phyloP scores from a whole-genome alignment of 257 asterid species.

The Paraleonurus japonicus region DNA sequence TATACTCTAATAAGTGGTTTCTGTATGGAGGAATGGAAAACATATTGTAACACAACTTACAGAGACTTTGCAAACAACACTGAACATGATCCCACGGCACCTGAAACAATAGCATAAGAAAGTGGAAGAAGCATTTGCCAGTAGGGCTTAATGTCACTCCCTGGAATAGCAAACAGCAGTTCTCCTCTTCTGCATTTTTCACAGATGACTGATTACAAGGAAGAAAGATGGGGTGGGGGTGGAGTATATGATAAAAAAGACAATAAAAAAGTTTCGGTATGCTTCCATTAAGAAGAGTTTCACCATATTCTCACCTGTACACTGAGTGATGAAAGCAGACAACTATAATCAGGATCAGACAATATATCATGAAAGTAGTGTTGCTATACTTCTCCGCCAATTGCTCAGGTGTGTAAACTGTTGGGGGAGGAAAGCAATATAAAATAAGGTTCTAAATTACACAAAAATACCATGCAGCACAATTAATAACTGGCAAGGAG shows the following conservation, averaged over 20 bases:
- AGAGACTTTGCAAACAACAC: slow-evolving; percentile 93
- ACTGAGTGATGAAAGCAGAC: slow-evolving; percentile 68
- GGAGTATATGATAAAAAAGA: slow-evolving; percentile 11
- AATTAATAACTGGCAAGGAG: not conserved
- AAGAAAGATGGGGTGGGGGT: not conserved
- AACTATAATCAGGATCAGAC: slow-evolving; percentile 64
- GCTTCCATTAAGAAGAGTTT: slow-evolving; percentile 19
- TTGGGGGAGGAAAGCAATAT: slow-evolving; percentile 19
- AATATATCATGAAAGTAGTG: slow-evolving; percentile 75
- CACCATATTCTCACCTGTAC: slow-evolving; percentile 40
- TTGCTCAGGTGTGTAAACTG: slow-evolving; percentile 93
- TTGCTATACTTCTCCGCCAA: slow-evolving; percentile 89
- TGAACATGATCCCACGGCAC: slow-evolving; percentile 95
- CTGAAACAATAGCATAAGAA: slow-evolving; percentile 94
- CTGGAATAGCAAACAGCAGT: slow-evolving; percentile 54
- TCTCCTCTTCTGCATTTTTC: slow-evolving; percentile 76
- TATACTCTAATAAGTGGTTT: slow-evolving; percentile 21
- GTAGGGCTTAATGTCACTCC: slow-evolving; percentile 61
- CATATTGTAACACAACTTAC: slow-evolving; percentile 45
- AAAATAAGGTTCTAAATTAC: slow-evolving; percentile 5
- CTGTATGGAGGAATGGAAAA: slow-evolving; percentile 20
- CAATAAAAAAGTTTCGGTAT: slow-evolving; percentile 8
- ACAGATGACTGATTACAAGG: slow-evolving; percentile 20
- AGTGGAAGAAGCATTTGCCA: slow-evolving; percentile 95
- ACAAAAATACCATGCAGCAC: slow-evolving; percentile 7